These are phyloP conservation scores for Mycena leptocephala DNA, from an alignment of 768 basidiomycete genomes.

Conservation along the genomic window DNA sequence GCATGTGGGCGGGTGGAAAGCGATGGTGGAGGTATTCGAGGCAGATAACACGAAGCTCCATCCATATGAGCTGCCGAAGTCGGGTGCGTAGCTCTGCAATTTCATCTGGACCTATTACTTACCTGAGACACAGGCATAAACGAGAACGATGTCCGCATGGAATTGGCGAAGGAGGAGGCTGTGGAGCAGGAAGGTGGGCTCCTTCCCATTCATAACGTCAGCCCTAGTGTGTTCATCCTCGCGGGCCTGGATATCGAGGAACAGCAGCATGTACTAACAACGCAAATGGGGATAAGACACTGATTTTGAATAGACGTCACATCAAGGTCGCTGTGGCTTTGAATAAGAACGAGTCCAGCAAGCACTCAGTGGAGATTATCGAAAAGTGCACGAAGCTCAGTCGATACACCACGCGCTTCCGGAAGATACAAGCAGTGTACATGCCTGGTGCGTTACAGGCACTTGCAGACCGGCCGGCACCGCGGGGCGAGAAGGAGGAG, in stretches of 20 bases:
- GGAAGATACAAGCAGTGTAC: background rate
- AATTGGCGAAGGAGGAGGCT: conserved; percentile 35
- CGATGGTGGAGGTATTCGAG: conserved; percentile 24
- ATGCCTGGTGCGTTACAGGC: conserved; percentile 23
- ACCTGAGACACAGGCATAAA: too few relatives aligned
- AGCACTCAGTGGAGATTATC: too few relatives aligned
- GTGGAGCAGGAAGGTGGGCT: background rate
- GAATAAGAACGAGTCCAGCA: background rate
- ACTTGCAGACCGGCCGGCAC: too few relatives aligned
- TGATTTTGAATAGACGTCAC: background rate
- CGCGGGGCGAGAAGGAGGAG: too few relatives aligned
- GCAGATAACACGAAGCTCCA: background rate
- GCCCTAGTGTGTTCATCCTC: conserved; percentile 32
- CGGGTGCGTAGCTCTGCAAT: background rate
- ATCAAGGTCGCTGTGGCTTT: background rate
- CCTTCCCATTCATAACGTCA: conserved; percentile 33
- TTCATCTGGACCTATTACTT: too few relatives aligned
- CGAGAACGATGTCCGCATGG: conserved; percentile 23
- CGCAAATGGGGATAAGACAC: background rate
- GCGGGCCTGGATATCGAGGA: conserved; percentile 40
- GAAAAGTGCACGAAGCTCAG: conserved; percentile 11
- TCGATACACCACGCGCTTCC: conserved; percentile 8
- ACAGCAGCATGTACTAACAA: conserved; percentile 32
- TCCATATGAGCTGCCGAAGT: background rate
- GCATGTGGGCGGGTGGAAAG: background rate